Base-by-base conservation (phyloP, 768 basidiomycete species). In the Pulveroboletus sp. region DNA sequence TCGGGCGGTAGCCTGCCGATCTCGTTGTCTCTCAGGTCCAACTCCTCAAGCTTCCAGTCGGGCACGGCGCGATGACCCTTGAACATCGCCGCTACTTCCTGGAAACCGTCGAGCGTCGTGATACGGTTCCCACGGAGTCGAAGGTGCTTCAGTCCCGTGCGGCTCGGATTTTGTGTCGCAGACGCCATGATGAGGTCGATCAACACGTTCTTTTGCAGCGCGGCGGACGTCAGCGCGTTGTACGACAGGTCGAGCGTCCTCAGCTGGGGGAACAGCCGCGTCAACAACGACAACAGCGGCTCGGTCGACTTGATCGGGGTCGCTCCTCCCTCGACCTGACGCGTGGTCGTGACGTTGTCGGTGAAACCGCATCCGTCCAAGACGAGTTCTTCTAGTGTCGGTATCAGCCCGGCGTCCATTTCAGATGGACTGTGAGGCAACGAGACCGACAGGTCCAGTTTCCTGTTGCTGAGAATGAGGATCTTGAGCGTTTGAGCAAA, bases 11-110 rank as follows among this genome's bases (percentile, higher is more conserved):
- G 65, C 65, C 77, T 83, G 6, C 75, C 76, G 47, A 93, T 80
- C 60, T 88, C 86, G 55, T 92, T 92, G 60, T 93, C 88, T 55
- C 90, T 70, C 59, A 93, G 54, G 68, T 93, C 90, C 24, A 93
- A 65, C 61, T 92, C 89, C 59, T 92, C 89, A 36, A 92, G 71
- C 59, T 79, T 83, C 87, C 88, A 92, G 48, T 71, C 76, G 0
- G 79, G 72, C 2, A 83, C 76, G 19, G 78, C 73, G 46, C 83
- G 71, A 55, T 86, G 76, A 9, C 82, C 81, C 55, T 77, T 84
- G 67, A 89, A 89, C 35, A 73, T 64, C 54, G 76, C 73, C n/a
- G 87, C 81, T 12, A 88, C 50, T 6, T 66, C 74, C 49, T 75
- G 70, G 59, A 92, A 79, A 0, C 84, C 85, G 20, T 81, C 77